Conservation (phyloP, 495 filamentous ascomycete species). For the Neurospora sp. region DNA sequence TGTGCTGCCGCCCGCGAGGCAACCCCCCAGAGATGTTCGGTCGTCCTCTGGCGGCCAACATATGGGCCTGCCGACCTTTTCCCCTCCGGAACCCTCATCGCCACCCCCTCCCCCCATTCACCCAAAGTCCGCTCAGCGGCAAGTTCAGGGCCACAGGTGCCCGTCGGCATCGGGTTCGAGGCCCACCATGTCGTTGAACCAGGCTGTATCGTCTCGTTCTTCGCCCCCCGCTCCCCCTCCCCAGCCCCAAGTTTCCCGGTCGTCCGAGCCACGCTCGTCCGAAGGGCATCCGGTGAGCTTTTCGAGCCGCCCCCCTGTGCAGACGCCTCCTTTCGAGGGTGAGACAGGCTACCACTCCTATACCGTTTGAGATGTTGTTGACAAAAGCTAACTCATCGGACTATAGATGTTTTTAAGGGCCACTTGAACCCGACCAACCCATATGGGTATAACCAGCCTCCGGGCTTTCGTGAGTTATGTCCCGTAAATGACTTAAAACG, state of each 20-base stretch:
- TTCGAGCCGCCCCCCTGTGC: neutral
- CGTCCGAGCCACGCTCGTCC: neutral
- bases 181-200: neutral
- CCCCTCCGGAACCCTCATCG: neutral
- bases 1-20: neutral
- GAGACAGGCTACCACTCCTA: neutral
- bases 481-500: neutral
- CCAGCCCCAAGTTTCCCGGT: neutral
- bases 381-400: neutral
- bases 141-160: neutral
- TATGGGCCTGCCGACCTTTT: neutral
- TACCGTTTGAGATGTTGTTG: neutral
- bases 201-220: neutral
- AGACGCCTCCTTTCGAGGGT: neutral
- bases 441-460: constrained; percentile 10
- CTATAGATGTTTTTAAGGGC: neutral
- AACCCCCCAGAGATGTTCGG: neutral
- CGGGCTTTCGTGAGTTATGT: constrained; percentile 13
- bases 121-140: neutral
- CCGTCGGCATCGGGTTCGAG: neutral
- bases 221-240: neutral
- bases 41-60: neutral
- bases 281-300: neutral
- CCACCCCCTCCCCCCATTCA: neutral
- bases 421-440: constrained; percentile 12